phyloP scores from a whole-genome alignment of 108 stramenopile genomes.

The Pseudonitzschia multiseries region DNA sequence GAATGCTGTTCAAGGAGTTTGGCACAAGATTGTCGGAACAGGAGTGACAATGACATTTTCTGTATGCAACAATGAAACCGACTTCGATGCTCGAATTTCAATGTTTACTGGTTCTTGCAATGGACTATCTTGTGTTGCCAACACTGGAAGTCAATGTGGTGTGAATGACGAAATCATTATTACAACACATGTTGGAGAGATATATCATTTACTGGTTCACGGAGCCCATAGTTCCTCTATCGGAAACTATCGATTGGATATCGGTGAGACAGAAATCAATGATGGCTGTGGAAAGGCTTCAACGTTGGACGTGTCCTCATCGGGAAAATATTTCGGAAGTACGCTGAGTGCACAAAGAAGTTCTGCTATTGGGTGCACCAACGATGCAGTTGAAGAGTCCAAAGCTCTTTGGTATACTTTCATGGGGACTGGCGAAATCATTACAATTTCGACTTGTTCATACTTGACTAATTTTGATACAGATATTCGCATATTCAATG shows the following conservation, averaged over 20 bases:
- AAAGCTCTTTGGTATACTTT: conserved; percentile 32
- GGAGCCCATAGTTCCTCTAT: neutral
- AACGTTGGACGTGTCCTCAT: neutral
- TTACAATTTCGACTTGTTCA: conserved; percentile 26
- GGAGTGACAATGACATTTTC: conserved; percentile 25
- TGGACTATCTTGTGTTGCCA: conserved; percentile 10
- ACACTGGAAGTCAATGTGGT: conserved; percentile 13
- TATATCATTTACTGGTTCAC: conserved; percentile 31
- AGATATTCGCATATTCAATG: conserved; percentile 24
- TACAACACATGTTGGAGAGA: conserved; percentile 24
- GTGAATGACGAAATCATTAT: conserved; percentile 9
- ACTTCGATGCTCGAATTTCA: conserved; percentile 32
- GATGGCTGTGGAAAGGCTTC: conserved; percentile 18
- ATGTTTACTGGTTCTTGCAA: conserved; percentile 26
- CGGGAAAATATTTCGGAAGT: conserved; percentile 19
- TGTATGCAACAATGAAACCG: conserved; percentile 26
- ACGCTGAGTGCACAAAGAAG: conserved; percentile 12
- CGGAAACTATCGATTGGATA: conserved; percentile 24
- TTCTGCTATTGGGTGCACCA: conserved; percentile 3
- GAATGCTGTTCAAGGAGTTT: conserved; percentile 20
- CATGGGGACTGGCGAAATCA: conserved; percentile 17
- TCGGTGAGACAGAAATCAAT: conserved; percentile 17
- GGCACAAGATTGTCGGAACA: conserved; percentile 31
- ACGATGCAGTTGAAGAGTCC: neutral
- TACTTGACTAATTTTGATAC: conserved; percentile 27